These are phyloP conservation scores for Papilionanthe hybrid DNA, from an alignment of 116 monocot species.

Conservation along the genomic window DNA sequence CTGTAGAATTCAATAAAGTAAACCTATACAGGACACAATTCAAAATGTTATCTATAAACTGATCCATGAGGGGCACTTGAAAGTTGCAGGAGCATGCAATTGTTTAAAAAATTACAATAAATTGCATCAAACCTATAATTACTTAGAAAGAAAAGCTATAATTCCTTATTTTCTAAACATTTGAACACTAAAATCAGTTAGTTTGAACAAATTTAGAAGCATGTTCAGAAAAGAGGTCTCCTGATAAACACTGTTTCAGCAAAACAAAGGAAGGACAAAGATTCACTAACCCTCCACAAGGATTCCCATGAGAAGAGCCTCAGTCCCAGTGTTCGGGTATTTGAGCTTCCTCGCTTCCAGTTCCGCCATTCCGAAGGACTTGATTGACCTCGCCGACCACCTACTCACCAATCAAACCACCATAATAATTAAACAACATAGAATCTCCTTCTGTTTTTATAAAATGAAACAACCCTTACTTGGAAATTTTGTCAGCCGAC, in stretches of 20 bases:
- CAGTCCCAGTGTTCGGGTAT: conserved; percentile 67
- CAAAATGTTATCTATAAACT: background rate
- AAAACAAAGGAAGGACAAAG: background rate
- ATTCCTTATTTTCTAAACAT: background rate
- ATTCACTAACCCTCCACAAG: conserved; percentile 67
- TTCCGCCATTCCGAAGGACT: conserved; percentile 75
- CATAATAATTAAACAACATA: conserved; percentile 1
- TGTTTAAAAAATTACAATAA: background rate
- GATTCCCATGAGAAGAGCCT: conserved; percentile 82
- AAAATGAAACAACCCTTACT: background rate
- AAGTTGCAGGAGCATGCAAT: background rate
- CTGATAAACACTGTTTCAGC: background rate
- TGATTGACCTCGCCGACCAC: conserved; percentile 78
- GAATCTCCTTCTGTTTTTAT: background rate
- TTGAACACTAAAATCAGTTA: background rate
- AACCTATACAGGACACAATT: background rate
- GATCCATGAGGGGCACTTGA: background rate
- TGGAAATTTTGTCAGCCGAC: conserved; percentile 7
- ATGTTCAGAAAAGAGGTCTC: background rate
- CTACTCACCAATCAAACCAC: conserved; percentile 20
- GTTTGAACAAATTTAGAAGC: background rate
- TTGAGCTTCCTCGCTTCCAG: conserved; percentile 84
- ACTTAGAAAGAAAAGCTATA: too few relatives aligned
- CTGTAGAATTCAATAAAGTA: background rate
- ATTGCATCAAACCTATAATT: background rate